A percentile compares a stretch with the other conserved stretches of the same genome.
Evolutionary conservation across 176 grass and related monocot species (phyloP).

Genomic region (Eragrostis nindensis): DNA sequence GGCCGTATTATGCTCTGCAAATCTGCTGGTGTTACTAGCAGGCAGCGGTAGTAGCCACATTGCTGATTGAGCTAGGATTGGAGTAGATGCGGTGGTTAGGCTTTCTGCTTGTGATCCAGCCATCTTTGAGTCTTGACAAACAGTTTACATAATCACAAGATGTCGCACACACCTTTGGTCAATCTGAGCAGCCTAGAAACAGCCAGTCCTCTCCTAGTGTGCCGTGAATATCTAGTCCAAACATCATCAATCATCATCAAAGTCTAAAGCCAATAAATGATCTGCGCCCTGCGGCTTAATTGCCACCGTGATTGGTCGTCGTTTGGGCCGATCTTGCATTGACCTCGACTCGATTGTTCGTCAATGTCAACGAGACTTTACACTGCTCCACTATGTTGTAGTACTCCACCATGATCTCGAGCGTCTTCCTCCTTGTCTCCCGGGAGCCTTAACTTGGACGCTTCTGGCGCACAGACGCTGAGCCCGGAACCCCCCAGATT

Average conservation of each 20-base stretch:
- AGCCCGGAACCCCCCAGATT: not conserved
- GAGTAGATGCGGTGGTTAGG: no score
- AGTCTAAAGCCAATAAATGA: not conserved
- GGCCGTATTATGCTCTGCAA: not conserved
- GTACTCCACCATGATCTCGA: constrained; percentile 17
- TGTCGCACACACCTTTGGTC: not conserved
- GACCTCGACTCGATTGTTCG: not conserved
- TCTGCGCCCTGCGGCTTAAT: not conserved
- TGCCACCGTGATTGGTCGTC: not conserved
- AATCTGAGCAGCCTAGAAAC: not conserved
- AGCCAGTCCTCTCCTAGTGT: not conserved
- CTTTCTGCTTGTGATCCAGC: not conserved
- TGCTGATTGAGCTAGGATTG: not conserved
- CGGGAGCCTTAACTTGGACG: constrained; percentile 30
- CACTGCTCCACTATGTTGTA: not conserved
- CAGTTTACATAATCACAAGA: not conserved
- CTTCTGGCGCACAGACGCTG: not conserved
- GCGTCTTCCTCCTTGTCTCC: constrained; percentile 47
- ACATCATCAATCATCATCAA: not conserved
- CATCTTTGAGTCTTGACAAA: not conserved
- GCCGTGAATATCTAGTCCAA: not conserved
- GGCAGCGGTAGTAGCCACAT: not conserved
- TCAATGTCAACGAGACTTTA: not conserved
- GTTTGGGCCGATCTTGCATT: not conserved
- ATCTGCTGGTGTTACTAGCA: no score